A percentile compares a stretch with the other conserved stretches of the same genome.
phyloP scores from a whole-genome alignment of 2,329 filamentous ascomycete genomes.

The Diaporthe ampelina region DNA sequence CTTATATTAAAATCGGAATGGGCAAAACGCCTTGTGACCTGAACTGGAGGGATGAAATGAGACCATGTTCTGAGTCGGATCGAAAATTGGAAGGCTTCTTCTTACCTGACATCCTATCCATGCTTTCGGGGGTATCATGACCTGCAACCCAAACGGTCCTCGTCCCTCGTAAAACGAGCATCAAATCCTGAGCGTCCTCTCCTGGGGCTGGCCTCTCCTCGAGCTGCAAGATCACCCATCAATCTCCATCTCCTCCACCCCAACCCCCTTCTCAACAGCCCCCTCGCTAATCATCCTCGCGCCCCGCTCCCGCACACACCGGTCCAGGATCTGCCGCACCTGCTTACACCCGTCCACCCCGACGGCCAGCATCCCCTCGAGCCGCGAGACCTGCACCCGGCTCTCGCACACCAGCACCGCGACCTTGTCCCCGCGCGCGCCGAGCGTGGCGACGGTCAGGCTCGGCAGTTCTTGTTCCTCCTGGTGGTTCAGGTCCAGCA shows the following conservation, averaged over 20 bases:
- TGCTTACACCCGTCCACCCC: slow-evolving; percentile 93
- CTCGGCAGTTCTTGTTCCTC: slow-evolving; percentile 92
- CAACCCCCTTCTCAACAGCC: slow-evolving; percentile 62
- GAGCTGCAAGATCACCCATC: slow-evolving; percentile 49
- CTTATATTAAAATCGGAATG: not conserved
- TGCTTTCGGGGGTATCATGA: slow-evolving; percentile 35
- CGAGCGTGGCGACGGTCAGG: slow-evolving; percentile 86
- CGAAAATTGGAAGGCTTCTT: not conserved
- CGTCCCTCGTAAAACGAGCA: not conserved
- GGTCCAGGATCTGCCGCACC: slow-evolving; percentile 84
- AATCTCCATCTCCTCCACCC: slow-evolving; percentile 64
- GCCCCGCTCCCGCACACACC: slow-evolving; percentile 81
- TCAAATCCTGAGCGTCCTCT: not conserved
- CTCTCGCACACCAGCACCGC: slow-evolving; percentile 88
- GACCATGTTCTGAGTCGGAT: not conserved
- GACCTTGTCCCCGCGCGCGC: slow-evolving; percentile 79
- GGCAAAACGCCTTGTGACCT: not conserved
- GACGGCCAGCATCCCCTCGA: slow-evolving; percentile 94
- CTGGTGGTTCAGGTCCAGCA: slow-evolving; percentile 83
- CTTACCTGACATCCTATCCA: slow-evolving; percentile 21
- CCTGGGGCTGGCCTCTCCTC: slow-evolving; percentile 23
- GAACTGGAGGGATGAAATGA: slow-evolving; percentile 20
- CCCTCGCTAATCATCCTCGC: slow-evolving; percentile 72
- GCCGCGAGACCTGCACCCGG: slow-evolving; percentile 81
- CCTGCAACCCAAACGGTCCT: not conserved